Conservation (phyloP, 2,329 filamentous ascomycete species). For the Penicillium sp. region DNA sequence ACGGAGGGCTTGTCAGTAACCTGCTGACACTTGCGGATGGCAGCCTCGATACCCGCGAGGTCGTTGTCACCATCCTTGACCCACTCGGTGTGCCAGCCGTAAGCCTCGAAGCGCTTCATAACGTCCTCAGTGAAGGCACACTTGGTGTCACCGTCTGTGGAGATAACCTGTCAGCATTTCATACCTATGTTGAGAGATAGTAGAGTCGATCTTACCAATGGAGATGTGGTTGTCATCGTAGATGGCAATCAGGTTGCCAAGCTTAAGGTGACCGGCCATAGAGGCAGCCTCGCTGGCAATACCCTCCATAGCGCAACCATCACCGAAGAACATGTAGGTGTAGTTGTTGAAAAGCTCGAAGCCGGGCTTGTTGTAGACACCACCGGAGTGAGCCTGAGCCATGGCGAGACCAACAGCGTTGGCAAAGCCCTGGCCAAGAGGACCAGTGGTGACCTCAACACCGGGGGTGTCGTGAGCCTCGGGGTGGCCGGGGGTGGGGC, state of each 20-base stretch:
- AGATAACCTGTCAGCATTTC: constrained; percentile 6
- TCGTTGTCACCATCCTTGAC: constrained; percentile 85
- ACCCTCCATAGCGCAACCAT: constrained; percentile 98
- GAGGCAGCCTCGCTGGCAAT: constrained; percentile 87
- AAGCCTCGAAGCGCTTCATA: constrained; percentile 84
- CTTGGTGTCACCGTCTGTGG: constrained; percentile 81
- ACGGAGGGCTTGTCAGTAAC: constrained; percentile 94
- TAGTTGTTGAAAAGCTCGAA: constrained; percentile 90
- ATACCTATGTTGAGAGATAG: neutral
- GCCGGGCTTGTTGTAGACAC: constrained; percentile 90
- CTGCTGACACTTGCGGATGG: constrained; percentile 72
- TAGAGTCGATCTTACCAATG: constrained; percentile 46
- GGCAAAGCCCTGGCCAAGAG: constrained; percentile 91
- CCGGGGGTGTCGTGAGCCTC: constrained; percentile 94
- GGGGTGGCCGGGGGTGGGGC: constrained; percentile 89
- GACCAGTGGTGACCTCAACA: constrained; percentile 95
- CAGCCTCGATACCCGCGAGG: constrained; percentile 75
- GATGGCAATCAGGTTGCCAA: constrained; percentile 92
- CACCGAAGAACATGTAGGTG: constrained; percentile 93
- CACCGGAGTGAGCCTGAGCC: constrained; percentile 83
- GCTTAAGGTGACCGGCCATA: constrained; percentile 87
- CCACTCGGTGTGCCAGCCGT: constrained; percentile 84
- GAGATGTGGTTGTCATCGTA: constrained; percentile 99
- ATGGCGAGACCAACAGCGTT: constrained; percentile 98
- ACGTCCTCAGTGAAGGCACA: constrained; percentile 96